Conservation (phyloP, 2,329 filamentous ascomycete species). For the Pseudodiploospora longispora region DNA sequence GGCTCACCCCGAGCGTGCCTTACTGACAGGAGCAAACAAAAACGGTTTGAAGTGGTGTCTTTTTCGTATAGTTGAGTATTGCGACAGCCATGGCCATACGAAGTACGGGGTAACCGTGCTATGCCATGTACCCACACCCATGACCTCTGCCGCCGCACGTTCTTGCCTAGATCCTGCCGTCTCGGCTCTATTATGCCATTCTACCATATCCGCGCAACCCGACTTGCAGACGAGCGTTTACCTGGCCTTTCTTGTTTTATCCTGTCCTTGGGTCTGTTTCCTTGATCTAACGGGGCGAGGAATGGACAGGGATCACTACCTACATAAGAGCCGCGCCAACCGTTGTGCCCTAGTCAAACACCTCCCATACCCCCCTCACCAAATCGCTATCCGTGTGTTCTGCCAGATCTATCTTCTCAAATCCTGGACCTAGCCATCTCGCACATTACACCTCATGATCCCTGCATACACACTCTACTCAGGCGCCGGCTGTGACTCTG, state of each 20-base stretch:
- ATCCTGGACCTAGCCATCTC: slow-evolving; percentile 4
- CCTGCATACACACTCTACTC: slow-evolving; percentile 6
- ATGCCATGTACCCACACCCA: too few species aligned
- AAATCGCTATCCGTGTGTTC: neutral
- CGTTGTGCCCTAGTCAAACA: neutral
- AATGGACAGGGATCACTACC: neutral
- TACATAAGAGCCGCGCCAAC: neutral
- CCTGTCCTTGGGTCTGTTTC: too few species aligned
- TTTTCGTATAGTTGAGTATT: neutral
- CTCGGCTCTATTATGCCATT: too few species aligned
- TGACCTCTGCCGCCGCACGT: too few species aligned
- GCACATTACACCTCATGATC: slow-evolving; percentile 9
- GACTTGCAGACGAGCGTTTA: too few species aligned
- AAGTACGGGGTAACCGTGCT: too few species aligned
- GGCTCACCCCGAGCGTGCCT: neutral
- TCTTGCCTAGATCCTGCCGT: too few species aligned
- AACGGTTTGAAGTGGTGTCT: neutral
- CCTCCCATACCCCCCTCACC: neutral
- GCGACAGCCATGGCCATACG: too few species aligned
- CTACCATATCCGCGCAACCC: too few species aligned
- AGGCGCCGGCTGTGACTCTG: slow-evolving; percentile 4
- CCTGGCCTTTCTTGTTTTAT: too few species aligned
- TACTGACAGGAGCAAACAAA: neutral
- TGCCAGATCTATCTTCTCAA: slow-evolving; percentile 7
- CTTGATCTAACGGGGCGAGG: neutral